Conservation (phyloP, 2,329 filamentous ascomycete genomes). For the Aurifilum marmelostoma region DNA sequence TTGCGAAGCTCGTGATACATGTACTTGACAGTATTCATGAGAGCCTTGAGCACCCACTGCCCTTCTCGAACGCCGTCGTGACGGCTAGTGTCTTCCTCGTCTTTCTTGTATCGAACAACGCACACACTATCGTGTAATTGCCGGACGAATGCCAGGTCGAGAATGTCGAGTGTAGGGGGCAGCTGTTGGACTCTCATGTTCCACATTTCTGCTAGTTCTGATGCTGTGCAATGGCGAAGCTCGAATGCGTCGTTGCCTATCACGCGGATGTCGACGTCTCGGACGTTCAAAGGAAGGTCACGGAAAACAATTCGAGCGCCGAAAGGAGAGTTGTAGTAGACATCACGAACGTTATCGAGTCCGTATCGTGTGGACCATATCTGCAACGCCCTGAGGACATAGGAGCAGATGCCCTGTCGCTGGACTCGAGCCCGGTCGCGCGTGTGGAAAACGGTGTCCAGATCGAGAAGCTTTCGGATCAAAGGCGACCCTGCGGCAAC, state of each 20-base stretch:
- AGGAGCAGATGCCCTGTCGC: conserved; percentile 54
- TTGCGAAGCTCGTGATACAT: conserved; percentile 64
- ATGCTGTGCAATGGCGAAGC: conserved; percentile 51
- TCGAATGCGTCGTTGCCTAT: conserved; percentile 58
- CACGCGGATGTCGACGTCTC: conserved; percentile 50
- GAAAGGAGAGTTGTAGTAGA: conserved; percentile 56
- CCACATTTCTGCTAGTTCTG: conserved; percentile 50
- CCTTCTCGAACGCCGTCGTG: conserved; percentile 30
- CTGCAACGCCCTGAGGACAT: conserved; percentile 59
- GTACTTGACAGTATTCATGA: conserved; percentile 61
- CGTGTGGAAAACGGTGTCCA: conserved; percentile 58
- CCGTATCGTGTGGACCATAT: conserved; percentile 49
- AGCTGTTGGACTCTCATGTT: conserved; percentile 42
- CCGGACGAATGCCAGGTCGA: conserved; percentile 51
- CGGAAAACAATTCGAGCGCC: conserved; percentile 61
- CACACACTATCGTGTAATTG: conserved; percentile 65
- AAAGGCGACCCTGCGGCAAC: conserved; percentile 45
- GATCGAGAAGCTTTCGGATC: conserved; percentile 51
- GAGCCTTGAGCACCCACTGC: conserved; percentile 60
- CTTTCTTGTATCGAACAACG: conserved; percentile 47
- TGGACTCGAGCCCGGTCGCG: conserved; percentile 53
- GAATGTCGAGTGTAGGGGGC: conserved; percentile 54
- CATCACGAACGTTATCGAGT: conserved; percentile 35
- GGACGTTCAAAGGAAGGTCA: conserved; percentile 52
- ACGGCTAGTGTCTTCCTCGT: background rate